Conservation (phyloP, 176 grass and related monocot genomes). For the sorghum (Sorghum bicolor) region DNA sequence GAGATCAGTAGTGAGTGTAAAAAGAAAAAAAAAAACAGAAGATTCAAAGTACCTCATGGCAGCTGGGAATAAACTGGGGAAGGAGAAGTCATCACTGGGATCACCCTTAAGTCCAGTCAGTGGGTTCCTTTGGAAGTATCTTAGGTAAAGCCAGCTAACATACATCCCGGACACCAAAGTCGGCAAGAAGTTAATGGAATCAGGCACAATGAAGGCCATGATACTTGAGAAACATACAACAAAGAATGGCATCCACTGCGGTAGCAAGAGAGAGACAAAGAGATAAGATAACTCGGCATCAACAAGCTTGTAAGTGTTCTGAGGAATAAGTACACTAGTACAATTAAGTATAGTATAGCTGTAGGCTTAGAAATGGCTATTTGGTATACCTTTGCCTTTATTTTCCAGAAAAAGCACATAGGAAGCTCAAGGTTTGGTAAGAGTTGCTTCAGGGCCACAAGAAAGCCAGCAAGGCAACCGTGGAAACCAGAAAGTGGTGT, state of each 20-base stretch:
- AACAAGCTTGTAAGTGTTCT: constrained; percentile 18
- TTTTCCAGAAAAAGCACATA: constrained; percentile 96
- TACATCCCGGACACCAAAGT: constrained; percentile 90
- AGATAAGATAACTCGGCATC: background rate
- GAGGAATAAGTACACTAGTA: background rate
- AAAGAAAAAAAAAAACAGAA: background rate
- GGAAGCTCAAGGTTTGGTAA: constrained; percentile 93
- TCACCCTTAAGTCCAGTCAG: constrained; percentile 92
- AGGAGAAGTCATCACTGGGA: constrained; percentile 94
- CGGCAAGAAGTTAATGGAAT: constrained; percentile 92
- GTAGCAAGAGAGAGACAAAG: background rate
- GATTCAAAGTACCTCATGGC: constrained; percentile 61
- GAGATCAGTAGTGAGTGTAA: background rate
- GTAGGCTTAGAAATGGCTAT: background rate
- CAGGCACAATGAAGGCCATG: constrained; percentile 81
- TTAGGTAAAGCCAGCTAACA: constrained; percentile 95
- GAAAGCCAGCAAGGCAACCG: constrained; percentile 79
- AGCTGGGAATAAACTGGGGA: constrained; percentile 91
- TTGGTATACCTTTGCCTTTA: constrained; percentile 84
- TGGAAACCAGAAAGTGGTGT: constrained; percentile 97
- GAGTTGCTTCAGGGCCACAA: constrained; percentile 89
- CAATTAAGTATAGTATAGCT: background rate
- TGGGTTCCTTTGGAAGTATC: constrained; percentile 92
- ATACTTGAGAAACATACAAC: constrained; percentile 74
- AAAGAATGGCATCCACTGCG: constrained; percentile 96